Evolutionary conservation across 2,329 filamentous ascomycete genomes (phyloP).

Genomic region (Trichoderma sp.): DNA sequence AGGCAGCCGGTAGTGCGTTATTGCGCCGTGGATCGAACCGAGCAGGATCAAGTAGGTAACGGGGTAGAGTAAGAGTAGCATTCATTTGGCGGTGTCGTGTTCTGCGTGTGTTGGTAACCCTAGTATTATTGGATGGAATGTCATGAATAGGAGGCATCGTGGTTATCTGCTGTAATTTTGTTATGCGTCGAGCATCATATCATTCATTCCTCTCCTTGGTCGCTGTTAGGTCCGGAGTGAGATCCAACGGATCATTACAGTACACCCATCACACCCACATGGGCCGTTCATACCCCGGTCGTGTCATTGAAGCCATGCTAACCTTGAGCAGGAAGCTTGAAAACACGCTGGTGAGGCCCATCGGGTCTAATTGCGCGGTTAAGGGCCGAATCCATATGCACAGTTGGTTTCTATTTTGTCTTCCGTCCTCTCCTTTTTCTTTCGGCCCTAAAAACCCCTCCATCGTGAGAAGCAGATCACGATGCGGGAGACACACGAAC

Average conservation of each 20-base stretch:
- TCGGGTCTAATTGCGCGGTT: background rate
- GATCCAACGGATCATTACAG: background rate
- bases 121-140: background rate
- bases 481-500: background rate
- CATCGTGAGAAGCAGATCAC: background rate
- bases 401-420: background rate
- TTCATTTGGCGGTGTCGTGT: background rate
- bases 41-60: background rate
- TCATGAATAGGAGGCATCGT: background rate
- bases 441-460: background rate
- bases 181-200: background rate
- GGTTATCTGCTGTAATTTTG: background rate
- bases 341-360: background rate
- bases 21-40: background rate
- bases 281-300: background rate
- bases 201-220: background rate
- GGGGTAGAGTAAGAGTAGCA: background rate
- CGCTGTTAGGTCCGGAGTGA: background rate
- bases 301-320: slow-evolving; percentile 1
- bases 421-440: background rate
- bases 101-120: background rate
- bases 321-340: slow-evolving; percentile 18
- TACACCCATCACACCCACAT: background rate
- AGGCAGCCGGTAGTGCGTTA: background rate
- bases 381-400: slow-evolving; percentile 17